Conservation (phyloP, 805 yeast genomes). For the Schwanniomyces occidentalis region DNA sequence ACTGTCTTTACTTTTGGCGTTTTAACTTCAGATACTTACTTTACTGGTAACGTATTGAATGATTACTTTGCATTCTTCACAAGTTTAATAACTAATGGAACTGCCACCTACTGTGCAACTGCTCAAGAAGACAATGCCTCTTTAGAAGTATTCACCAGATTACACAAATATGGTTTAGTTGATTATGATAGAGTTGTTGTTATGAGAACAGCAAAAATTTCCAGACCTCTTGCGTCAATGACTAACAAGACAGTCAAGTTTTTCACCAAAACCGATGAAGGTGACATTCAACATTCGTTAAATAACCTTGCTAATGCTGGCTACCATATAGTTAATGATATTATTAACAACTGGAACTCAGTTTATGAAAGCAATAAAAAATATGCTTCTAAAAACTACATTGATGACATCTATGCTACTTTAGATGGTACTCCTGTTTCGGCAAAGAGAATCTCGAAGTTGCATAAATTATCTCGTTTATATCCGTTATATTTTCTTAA, state of each 20-base stretch:
- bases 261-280: constrained; percentile 50
- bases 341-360: constrained; percentile 48
- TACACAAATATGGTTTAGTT: constrained; percentile 52
- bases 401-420: constrained; percentile 61
- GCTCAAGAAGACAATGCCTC: constrained; percentile 71
- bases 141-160: constrained; percentile 57
- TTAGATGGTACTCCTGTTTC: constrained; percentile 46
- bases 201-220: constrained; percentile 61
- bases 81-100: constrained; percentile 52
- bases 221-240: constrained; percentile 49
- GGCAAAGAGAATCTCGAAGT: constrained; percentile 29
- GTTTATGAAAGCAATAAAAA: constrained; percentile 25
- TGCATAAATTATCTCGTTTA: too few species aligned
- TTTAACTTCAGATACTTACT: constrained; percentile 60
- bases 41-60: constrained; percentile 52
- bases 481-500: too few species aligned
- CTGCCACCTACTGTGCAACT: constrained; percentile 58
- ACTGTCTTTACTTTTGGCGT: constrained; percentile 54
- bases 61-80: constrained; percentile 52
- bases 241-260: constrained; percentile 46
- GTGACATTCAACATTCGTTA: constrained; percentile 51
- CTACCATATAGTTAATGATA: constrained; percentile 52
- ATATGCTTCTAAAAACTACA: constrained; percentile 49
- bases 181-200: constrained; percentile 58
- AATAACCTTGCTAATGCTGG: constrained; percentile 55